Conservation (phyloP, 2,329 filamentous ascomycete species). For the Juglanconis sp. region DNA sequence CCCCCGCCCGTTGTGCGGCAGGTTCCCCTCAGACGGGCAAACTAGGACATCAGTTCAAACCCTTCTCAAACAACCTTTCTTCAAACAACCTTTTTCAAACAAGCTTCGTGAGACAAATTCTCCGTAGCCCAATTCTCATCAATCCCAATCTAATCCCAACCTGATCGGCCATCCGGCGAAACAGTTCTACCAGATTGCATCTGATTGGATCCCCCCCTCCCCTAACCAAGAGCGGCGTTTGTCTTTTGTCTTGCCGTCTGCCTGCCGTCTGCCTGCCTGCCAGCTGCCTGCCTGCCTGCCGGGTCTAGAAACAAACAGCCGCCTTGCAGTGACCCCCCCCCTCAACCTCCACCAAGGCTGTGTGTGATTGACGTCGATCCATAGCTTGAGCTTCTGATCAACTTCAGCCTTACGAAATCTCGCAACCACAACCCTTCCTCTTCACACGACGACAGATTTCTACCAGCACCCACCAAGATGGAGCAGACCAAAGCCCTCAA, state of each 20-base stretch:
- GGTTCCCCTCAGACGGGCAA: not conserved
- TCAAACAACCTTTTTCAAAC: not conserved
- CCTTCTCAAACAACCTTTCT: not conserved
- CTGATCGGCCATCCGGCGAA: not conserved
- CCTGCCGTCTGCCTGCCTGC: not conserved
- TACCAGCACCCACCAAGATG: conserved; percentile 46
- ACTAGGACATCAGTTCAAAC: not conserved
- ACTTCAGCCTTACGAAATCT: not conserved
- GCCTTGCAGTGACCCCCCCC: conserved; percentile 5
- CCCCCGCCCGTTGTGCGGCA: not conserved
- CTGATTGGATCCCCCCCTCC: too few species aligned
- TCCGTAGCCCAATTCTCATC: not conserved
- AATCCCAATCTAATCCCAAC: not conserved
- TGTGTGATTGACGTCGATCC: conserved; percentile 10
- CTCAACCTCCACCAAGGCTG: conserved; percentile 11
- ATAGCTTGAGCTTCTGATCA: conserved; percentile 2
- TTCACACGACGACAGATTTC: not conserved
- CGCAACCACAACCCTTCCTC: conserved; percentile 1
- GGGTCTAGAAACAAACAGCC: conserved; percentile 5
- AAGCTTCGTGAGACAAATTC: not conserved
- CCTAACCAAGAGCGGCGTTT: too few species aligned
- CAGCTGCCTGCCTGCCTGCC: conserved; percentile 18
- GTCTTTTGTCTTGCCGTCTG: not conserved
- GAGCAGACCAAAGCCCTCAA: conserved; percentile 69
- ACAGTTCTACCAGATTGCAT: not conserved